A percentile compares a stretch with the other conserved stretches of the same genome.
Evolutionary conservation across 768 basidiomycete genomes (phyloP).

Genomic region (Gymnopilus junonius): DNA sequence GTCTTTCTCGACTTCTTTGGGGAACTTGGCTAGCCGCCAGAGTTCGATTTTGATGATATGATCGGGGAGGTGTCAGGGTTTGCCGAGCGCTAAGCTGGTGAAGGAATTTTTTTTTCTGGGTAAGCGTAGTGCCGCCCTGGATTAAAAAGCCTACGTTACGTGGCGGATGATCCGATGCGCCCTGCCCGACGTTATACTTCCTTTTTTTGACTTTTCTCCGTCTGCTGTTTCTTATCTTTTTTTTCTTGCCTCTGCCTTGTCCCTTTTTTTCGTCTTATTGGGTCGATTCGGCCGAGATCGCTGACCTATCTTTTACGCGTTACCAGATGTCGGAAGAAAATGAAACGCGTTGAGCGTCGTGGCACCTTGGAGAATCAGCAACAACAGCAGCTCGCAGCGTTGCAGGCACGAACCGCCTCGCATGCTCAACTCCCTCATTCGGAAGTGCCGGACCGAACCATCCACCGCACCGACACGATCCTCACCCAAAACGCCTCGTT

Average conservation of each 20-base stretch:
- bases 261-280: not conserved
- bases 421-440: constrained; percentile 23
- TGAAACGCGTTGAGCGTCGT: constrained; percentile 81
- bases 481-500: constrained; percentile 24
- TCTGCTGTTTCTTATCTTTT: not conserved
- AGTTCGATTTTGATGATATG: not conserved
- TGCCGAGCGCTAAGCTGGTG: not conserved
- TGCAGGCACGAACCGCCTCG: constrained; percentile 19
- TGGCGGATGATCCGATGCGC: not conserved
- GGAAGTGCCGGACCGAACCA: constrained; percentile 24
- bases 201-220: not conserved
- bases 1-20: not conserved
- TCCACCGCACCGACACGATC: constrained; percentile 32
- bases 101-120: not conserved
- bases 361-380: constrained; percentile 61
- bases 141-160: not conserved
- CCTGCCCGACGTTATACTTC: not conserved
- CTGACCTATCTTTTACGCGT: constrained; percentile 9
- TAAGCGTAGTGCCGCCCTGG: not conserved
- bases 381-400: constrained; percentile 21
- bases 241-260: not conserved
- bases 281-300: not conserved
- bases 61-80: not conserved
- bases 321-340: constrained; percentile 79
- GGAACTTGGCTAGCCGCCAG: not conserved